Evolutionary conservation across 2,329 filamentous ascomycete species (phyloP).

Genomic region (Trichophaea hybrida): DNA sequence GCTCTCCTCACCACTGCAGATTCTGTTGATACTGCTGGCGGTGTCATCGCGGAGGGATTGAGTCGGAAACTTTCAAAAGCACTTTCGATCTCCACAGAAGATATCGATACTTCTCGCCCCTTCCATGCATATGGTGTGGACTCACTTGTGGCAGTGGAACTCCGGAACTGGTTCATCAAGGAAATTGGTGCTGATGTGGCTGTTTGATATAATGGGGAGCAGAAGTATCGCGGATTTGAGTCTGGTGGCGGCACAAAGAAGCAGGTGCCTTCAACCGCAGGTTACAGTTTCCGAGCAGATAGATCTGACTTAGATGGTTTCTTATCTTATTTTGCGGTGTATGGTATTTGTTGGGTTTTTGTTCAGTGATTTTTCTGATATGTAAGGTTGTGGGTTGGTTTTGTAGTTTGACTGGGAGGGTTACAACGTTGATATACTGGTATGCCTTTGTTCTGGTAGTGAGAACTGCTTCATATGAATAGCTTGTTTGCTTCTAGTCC

Average conservation of each 20-base stretch:
- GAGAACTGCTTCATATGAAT: too few species aligned
- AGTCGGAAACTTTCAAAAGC: neutral
- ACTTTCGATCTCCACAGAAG: constrained; percentile 15
- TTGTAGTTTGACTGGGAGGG: too few species aligned
- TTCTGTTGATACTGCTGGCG: neutral
- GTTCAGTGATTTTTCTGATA: neutral
- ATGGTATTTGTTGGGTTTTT: neutral
- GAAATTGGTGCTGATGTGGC: constrained; percentile 30
- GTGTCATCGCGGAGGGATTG: neutral
- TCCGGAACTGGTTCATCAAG: constrained; percentile 31
- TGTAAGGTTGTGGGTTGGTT: too few species aligned
- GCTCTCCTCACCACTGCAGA: neutral
- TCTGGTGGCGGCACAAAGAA: constrained; percentile 20
- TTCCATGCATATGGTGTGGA: constrained; percentile 32
- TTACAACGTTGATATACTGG: too few species aligned
- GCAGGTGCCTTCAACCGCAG: neutral
- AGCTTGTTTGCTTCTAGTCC: too few species aligned
- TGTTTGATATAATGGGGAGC: constrained; percentile 22
- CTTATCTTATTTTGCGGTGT: neutral
- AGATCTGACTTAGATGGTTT: neutral
- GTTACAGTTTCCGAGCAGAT: neutral
- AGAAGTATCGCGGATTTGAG: constrained; percentile 27
- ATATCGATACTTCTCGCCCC: constrained; percentile 26
- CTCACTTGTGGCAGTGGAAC: constrained; percentile 34
- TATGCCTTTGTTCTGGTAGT: too few species aligned